Base-by-base conservation (phyloP, 2,329 filamentous ascomycete species). In the Fusarium multiceps region DNA sequence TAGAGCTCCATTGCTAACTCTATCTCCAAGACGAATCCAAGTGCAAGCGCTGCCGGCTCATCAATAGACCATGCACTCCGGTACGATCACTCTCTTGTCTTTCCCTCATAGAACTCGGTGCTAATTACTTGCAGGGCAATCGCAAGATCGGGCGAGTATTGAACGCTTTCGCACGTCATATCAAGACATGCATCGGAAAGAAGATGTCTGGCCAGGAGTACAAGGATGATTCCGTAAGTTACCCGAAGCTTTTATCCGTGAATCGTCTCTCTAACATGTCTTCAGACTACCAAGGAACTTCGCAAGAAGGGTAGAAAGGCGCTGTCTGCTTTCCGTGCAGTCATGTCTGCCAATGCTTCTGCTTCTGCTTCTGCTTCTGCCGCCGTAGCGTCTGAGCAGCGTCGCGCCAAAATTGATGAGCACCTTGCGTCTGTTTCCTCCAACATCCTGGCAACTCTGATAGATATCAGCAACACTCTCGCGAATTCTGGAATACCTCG, bases 391-490 rank as follows among this genome's bases (percentile, higher is more conserved):
- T n/a, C 10, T 37, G 34, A 37, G 10, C 18, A 12, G 18, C 32
- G 32, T 34, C 16, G 32, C 16, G 0, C 5, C 16, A 0, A 18
- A 10, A 2, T 0, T 34, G 32, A 34, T 10, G 32, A 3, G 16
- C 34, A 37, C 0, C 1, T 3, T 6, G 3, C 3, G 18, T 1
- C 6, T n/a, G 10, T n/a, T n/a, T n/a, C 10, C 1, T 4, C 34
- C 0, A 0, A 37, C 0, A 37, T 37, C 0, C 18, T 37, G 18
- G 34, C 10, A 5, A 12, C 34, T 37, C 18, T 37, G 18, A 1
- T 37, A n/a, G 34, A 37, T 0, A 37, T 34, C 1, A 18, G 4
- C 1, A 10, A 34, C 2, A 3, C 1, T 34, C 32, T 37, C 34
- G 9, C 23, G 25, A 25, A 27, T 9, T 27, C 25, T 27, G 25